Percentiles rank a stretch among this genome's conserved stretches.
phyloP scores from a whole-genome alignment of 305 asterid species.

The Solanum hybrid region DNA sequence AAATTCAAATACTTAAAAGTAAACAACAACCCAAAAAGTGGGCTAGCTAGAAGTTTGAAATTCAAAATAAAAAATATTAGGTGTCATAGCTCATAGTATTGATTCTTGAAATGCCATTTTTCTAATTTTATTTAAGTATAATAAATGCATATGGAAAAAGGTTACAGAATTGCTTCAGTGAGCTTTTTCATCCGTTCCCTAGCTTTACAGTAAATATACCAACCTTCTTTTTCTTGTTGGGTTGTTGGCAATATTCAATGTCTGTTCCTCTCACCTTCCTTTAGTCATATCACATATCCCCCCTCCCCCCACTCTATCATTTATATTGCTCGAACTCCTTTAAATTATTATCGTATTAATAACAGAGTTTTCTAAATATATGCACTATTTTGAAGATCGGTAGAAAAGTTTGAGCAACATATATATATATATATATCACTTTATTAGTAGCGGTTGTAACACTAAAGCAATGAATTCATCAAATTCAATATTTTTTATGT shows the following conservation, averaged over 20 bases:
- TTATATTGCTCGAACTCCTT: neutral
- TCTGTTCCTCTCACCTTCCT: constrained; percentile 17
- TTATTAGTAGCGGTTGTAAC: too few relatives aligned
- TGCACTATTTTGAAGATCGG: neutral
- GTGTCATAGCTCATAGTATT: constrained; percentile 36
- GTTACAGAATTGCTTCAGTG: constrained; percentile 61
- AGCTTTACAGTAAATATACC: constrained; percentile 82
- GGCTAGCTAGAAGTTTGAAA: constrained; percentile 28
- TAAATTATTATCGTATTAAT: neutral
- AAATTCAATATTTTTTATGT: neutral
- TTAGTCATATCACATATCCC: neutral
- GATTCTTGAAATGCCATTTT: constrained; percentile 27
- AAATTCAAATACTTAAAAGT: neutral
- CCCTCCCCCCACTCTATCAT: neutral
- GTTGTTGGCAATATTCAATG: constrained; percentile 73
- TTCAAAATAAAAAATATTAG: constrained; percentile 25
- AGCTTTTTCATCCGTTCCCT: constrained; percentile 65
- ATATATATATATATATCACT: neutral
- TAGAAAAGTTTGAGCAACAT: neutral
- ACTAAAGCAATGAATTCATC: neutral
- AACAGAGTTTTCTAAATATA: neutral
- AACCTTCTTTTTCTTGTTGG: constrained; percentile 61
- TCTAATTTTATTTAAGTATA: constrained; percentile 29
- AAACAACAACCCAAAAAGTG: neutral
- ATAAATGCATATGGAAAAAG: constrained; percentile 64